Base-by-base conservation (phyloP, 2,329 filamentous ascomycete genomes). In the Scedosporium boydii region DNA sequence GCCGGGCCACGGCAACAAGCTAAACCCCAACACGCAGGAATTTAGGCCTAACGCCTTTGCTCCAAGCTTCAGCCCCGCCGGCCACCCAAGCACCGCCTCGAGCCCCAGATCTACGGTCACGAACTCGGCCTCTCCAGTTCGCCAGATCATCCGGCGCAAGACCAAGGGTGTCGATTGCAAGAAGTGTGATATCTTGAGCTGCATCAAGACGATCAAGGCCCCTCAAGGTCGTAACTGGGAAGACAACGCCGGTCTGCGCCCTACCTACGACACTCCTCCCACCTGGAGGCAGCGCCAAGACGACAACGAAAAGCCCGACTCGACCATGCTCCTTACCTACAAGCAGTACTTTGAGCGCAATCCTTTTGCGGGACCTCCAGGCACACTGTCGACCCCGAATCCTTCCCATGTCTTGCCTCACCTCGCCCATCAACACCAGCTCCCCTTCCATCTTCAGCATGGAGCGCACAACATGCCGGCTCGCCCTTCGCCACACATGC, bases 21-120 rank as follows among this genome's bases (percentile, higher is more conserved):
- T 88, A 67, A 88, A 88, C 65, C 85, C 85, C 6, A 86, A 85
- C 68, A 87, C 80, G 67, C 80, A 84, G 70, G 92, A 96, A 69
- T 98, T 97, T 76, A 87, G 89, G 66, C 95, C 93, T 18, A 96
- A 88, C 69, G 87, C 90, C 4, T 88, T 88, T 65, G 92, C 93
- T 0, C 83, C 84, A 55, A 81, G 88, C 1, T 98, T 99, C 75
- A 93, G 87, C 67, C 93, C 90, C 4, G 77, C 79, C 26, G 79
- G 81, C 3, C 78, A 80, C 57, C 78, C 80, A n/a, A 90, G 88
- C 70, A 80, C 84, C 57, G 81, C 84, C 42, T 91, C 90, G 2
- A 96, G 89, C 70, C 90, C 91, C 34, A 82, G 83, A 41, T 85
- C 87, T 1, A 78, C 77, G 66, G 81, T 81, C 67, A 88, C 82